Base-by-base conservation (phyloP, 257 asterid genomes). In the Solanum piurae region DNA sequence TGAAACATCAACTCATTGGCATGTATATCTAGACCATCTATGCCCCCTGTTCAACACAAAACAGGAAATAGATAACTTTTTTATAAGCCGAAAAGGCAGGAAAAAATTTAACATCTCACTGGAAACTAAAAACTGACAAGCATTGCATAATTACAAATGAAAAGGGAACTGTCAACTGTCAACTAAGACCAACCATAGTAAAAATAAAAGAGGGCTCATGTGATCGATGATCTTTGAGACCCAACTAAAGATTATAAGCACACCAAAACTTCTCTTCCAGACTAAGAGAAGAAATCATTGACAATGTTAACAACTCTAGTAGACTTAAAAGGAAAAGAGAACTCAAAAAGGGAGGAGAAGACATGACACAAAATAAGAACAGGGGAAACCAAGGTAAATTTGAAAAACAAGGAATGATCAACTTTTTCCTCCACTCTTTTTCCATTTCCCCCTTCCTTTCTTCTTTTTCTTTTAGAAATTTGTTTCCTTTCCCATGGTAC, bases 1-100 rank as follows among this genome's bases (percentile, higher is more conserved):
- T 95, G 91, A 44, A 92, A 97, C 52, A 89, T 55, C 34, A 97
- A 92, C 93, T 97, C 99, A 49, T 97, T 97, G 88, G 99, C 95
- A 89, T 93, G 98, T 84, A 97, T 83, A 64, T 92, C 91, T 46
- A 94, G 89, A 79, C 68, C 42, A 83, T 90, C 85, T 66, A 97
- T 86, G 87, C 94, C 98, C 88, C 95, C 99, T 97, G 95, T 84
- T 87, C 83, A 73, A 91, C 86, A 88, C 31, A 80, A 49, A 69
- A 25, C 68, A 46, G 68, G 42, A 80, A 80, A 79, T 46, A 80
- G 69, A 46, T 5, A 44, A 29, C 85, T 9, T 52, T 18, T 80
- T 80, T 14, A 49, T 46, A 29, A 80, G 42, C 85, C 66, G 21
- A 27, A 46, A 40, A 7, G 84, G 84, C 60, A 77, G n/a, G 62